These are phyloP conservation scores for Pseudocercospora fijiensis DNA, from an alignment of 2,329 filamentous ascomycete genomes.

Conservation along the genomic window DNA sequence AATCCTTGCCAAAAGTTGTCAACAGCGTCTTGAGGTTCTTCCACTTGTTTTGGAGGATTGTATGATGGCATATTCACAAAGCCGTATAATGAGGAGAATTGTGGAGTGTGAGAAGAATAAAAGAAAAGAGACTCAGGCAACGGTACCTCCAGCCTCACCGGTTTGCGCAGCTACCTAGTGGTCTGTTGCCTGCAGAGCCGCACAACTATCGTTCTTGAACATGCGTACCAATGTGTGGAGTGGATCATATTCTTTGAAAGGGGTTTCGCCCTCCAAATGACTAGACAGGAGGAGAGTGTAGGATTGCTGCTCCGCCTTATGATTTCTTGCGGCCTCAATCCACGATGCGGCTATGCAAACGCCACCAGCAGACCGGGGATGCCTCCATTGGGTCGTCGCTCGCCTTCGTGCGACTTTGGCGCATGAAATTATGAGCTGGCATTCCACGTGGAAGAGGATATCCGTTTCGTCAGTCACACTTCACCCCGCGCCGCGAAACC, in stretches of 20 bases:
- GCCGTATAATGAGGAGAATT: not conserved
- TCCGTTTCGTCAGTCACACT: too few relatives aligned
- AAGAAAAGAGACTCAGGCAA: not conserved
- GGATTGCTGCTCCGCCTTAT: constrained; percentile 2
- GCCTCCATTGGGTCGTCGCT: not conserved
- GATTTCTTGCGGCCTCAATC: constrained; percentile 2
- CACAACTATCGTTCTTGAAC: not conserved
- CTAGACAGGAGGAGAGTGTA: not conserved
- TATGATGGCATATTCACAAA: constrained; percentile 2
- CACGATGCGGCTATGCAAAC: constrained; percentile 1
- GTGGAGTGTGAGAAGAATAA: not conserved
- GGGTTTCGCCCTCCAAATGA: not conserved
- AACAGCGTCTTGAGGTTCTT: constrained; percentile 1
- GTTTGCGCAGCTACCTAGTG: not conserved
- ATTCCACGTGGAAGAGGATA: not conserved
- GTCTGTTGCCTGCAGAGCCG: not conserved
- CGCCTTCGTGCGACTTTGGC: not conserved
- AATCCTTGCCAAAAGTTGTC: constrained; percentile 6
- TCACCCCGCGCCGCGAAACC: too few relatives aligned
- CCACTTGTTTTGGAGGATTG: constrained; percentile 1
- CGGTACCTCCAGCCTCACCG: constrained; percentile 1
- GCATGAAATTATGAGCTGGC: not conserved
- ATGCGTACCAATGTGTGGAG: not conserved
- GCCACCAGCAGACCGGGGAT: not conserved
- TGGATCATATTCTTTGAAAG: not conserved